These are phyloP conservation scores for Saprolegnia parasitica DNA, from an alignment of 352 stramenopile genomes.

Conservation along the genomic window DNA sequence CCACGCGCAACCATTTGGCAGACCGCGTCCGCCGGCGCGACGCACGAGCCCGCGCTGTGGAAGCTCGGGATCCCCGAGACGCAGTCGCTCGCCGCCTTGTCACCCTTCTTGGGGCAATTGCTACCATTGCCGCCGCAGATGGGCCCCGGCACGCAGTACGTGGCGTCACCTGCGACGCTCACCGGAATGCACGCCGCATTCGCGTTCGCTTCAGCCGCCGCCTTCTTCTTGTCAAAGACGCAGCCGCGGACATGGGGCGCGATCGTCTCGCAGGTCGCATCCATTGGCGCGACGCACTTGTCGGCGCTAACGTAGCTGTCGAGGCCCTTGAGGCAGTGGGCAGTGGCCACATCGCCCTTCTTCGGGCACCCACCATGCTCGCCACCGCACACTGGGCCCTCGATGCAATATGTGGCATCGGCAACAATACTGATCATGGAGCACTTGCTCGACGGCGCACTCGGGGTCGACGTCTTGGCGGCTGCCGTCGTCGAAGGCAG, in stretches of 20 bases:
- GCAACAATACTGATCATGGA: conserved; percentile 36
- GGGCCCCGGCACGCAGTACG: conserved; percentile 42
- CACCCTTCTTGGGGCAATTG: conserved; percentile 40
- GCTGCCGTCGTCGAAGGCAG: neutral
- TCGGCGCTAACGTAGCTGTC: conserved; percentile 29
- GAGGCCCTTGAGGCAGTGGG: conserved; percentile 31
- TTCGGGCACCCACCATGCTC: conserved; percentile 34
- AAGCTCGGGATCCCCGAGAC: conserved; percentile 30
- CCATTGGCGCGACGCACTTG: conserved; percentile 36
- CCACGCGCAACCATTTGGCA: conserved; percentile 34
- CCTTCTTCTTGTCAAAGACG: conserved; percentile 31
- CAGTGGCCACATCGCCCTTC: conserved; percentile 36
- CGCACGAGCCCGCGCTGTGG: conserved; percentile 29
- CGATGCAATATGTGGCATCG: conserved; percentile 47
- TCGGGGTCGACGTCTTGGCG: neutral
- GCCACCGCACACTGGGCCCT: conserved; percentile 38
- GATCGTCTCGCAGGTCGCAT: conserved; percentile 40
- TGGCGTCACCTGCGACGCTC: conserved; percentile 39
- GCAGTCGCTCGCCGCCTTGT: conserved; percentile 37
- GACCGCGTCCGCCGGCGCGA: conserved; percentile 39
- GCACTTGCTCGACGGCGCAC: conserved; percentile 27
- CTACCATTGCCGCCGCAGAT: conserved; percentile 36
- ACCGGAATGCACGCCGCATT: conserved; percentile 34
- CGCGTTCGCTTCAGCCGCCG: neutral
- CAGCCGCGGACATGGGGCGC: conserved; percentile 35